Evolutionary conservation across 1,139 yeast species (phyloP), one percentile per base, ranked within the genome.

Genomic region (Taphrina confusa): DNA sequence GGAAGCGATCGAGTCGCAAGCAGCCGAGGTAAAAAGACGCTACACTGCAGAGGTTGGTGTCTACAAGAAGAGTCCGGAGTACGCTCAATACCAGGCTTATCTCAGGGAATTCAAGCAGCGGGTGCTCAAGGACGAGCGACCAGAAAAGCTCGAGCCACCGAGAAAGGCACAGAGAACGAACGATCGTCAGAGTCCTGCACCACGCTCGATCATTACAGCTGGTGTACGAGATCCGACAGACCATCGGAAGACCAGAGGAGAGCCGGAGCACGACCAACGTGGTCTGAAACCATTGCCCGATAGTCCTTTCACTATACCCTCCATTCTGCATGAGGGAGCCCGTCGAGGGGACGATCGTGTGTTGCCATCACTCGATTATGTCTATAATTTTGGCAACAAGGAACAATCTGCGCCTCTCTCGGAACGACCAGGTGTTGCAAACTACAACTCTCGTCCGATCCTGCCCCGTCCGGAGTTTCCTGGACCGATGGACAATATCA

Each of bases 71-170:
- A 30, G 45, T 12, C 39, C 33, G 5, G 55, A 58, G 22, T 58
- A 58, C 28, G 47, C 34, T 27, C 45, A 30, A 11, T 52, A 58
- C 22, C 57, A 58, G 31, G 58, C 28, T 23, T 58, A 58, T 34
- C 58, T 58, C n/a, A 12, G 52, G n/a, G 59, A 51, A 25, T 58
- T 58, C 47, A 54, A 54, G 44, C 42, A 30, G 25, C 51, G 58
- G n/a, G 58, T 44, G 4, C 18, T 44, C 31, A 42, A 37, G 28
- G 51, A 54, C 12, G 58, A 54, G 45, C 22, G 45, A 28, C 58
- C 58, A 12, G 58, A 54, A 23, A 42, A 44, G 51, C 36, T 54
- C 9, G 51, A 33, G 12, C 51, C 51, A 6, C 58, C 58, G 4
- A 54, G 42, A 23, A 37, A 30, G 37, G 33, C 57, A 14, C 46